A percentile compares a stretch with the other conserved stretches of the same genome.
These are phyloP conservation scores for Fusarium sp. DNA, from an alignment of 2,329 filamentous ascomycete species.

Conservation along the genomic window DNA sequence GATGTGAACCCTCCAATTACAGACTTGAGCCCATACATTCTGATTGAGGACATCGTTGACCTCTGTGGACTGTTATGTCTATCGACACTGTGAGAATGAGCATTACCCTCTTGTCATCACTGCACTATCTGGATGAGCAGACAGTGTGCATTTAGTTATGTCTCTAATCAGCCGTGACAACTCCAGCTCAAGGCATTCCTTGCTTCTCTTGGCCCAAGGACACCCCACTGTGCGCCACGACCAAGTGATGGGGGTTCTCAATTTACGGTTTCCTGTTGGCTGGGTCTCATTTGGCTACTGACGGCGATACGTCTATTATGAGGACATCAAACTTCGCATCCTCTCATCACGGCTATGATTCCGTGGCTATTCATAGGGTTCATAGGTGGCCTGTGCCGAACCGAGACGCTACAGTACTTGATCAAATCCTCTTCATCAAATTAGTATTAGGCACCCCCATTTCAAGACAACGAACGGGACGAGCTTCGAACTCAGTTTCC, in stretches of 20 bases:
- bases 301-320: slow-evolving; percentile 1
- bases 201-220: slow-evolving; percentile 2
- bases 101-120: neutral
- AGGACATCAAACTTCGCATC: slow-evolving; percentile 1
- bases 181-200: slow-evolving; percentile 5
- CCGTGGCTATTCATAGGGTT: slow-evolving; percentile 31
- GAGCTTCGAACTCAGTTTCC: slow-evolving; percentile 24
- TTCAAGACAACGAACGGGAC: slow-evolving; percentile 9
- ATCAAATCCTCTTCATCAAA: slow-evolving; percentile 6
- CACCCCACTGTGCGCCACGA: slow-evolving; percentile 19
- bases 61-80: neutral
- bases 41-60: neutral
- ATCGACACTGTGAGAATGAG: neutral
- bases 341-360: slow-evolving; percentile 13
- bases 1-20: slow-evolving; percentile 32
- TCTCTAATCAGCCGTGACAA: slow-evolving; percentile 2
- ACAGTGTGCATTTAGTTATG: neutral
- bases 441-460: slow-evolving; percentile 8
- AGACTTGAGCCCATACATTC: slow-evolving; percentile 13
- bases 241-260: slow-evolving; percentile 25
- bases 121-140: neutral
- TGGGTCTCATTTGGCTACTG: slow-evolving; percentile 15
- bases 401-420: slow-evolving; percentile 11
- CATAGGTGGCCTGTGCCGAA: slow-evolving; percentile 11
- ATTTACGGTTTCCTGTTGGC: slow-evolving; percentile 25